These are phyloP conservation scores for Ramaria rubella DNA, from an alignment of 768 basidiomycete species.

Conservation along the genomic window DNA sequence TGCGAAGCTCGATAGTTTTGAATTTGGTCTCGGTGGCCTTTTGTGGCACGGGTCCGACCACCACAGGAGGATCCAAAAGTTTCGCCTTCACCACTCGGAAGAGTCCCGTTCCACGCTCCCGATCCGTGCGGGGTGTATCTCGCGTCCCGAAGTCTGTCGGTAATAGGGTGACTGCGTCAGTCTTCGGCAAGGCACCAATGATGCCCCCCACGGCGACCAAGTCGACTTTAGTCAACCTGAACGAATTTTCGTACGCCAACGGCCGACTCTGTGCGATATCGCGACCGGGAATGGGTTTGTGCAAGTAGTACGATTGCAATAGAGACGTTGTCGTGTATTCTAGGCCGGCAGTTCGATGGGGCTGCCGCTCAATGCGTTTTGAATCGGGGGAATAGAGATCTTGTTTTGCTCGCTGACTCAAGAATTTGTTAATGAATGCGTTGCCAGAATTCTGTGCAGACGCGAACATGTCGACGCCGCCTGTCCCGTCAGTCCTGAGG, in stretches of 20 bases:
- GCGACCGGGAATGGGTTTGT: conserved; percentile 52
- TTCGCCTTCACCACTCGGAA: conserved; percentile 25
- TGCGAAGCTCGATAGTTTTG: not conserved
- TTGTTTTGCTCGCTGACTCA: conserved; percentile 17
- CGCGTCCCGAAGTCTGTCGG: conserved; percentile 26
- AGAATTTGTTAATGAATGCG: conserved; percentile 5
- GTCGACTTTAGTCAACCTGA: conserved; percentile 2
- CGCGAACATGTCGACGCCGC: conserved; percentile 20
- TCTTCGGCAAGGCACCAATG: conserved; percentile 20
- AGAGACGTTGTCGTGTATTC: conserved; percentile 48
- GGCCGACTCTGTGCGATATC: conserved; percentile 26
- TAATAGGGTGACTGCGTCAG: conserved; percentile 11
- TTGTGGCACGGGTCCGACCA: conserved; percentile 37
- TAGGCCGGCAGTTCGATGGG: conserved; percentile 59
- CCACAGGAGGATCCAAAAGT: conserved; percentile 35
- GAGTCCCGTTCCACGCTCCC: conserved; percentile 18
- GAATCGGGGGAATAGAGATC: conserved; percentile 21
- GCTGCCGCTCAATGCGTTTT: conserved; percentile 50
- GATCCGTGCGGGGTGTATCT: conserved; percentile 13
- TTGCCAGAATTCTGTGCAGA: conserved; percentile 12
- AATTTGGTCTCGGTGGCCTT: not conserved
- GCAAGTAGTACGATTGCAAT: conserved; percentile 48
- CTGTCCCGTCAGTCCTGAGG: conserved; percentile 18
- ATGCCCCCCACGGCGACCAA: conserved; percentile 29
- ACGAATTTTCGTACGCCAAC: not conserved